Evolutionary conservation across 768 basidiomycete genomes (phyloP).

Genomic region (Lentinula lateritia): DNA sequence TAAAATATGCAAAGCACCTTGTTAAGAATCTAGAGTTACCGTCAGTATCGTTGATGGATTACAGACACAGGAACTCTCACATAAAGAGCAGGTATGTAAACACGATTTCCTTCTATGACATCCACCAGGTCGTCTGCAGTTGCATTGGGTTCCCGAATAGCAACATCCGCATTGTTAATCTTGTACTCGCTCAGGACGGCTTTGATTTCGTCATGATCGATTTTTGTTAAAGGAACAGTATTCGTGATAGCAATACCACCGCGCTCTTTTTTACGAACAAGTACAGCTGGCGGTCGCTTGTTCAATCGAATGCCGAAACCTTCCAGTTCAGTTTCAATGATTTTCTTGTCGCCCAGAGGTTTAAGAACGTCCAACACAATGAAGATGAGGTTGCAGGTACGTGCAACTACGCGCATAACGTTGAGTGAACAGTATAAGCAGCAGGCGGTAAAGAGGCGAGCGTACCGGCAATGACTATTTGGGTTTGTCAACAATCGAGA

Average conservation of each 20-base stretch:
- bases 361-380: constrained; percentile 98
- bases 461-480: constrained; percentile 72
- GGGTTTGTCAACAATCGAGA: constrained; percentile 6
- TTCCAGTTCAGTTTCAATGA: constrained; percentile 91
- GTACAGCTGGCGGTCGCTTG: constrained; percentile 86
- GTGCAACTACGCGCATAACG: constrained; percentile 59
- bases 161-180: constrained; percentile 83
- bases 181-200: constrained; percentile 92
- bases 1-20: constrained; percentile 46
- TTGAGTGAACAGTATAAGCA: constrained; percentile 9
- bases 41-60: neutral
- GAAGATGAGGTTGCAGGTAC: constrained; percentile 97
- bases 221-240: constrained; percentile 92
- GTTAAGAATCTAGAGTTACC: constrained; percentile 60
- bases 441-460: constrained; percentile 10
- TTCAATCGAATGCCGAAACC: constrained; percentile 98
- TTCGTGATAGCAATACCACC: constrained; percentile 94
- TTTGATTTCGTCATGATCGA: constrained; percentile 94
- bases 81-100: constrained; percentile 91
- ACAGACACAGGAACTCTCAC: constrained; percentile 36
- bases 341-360: constrained; percentile 90
- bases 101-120: constrained; percentile 93
- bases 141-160: constrained; percentile 87
- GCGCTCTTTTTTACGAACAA: constrained; percentile 82
- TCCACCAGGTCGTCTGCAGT: constrained; percentile 97